A percentile compares a stretch with the other conserved stretches of the same genome.
These are phyloP conservation scores for Taphrina confusa DNA, from an alignment of 1,139 yeast genomes.

Conservation along the genomic window DNA sequence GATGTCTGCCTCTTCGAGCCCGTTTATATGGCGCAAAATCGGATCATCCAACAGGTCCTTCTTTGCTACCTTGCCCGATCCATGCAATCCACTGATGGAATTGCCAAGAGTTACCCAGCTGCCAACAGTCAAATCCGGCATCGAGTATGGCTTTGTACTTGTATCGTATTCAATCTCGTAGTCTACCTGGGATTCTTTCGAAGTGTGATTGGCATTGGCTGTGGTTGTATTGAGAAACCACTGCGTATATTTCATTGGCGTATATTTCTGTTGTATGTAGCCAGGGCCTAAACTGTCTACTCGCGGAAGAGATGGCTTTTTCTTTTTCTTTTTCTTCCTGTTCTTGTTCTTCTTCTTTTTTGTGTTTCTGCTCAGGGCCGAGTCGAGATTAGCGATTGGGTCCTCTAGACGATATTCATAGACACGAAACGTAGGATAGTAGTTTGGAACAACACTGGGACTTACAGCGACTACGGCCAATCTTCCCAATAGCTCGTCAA, in stretches of 20 bases:
- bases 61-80: constrained; percentile 8
- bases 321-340: constrained; percentile 42
- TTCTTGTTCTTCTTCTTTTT: constrained; percentile 43
- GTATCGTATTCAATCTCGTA: constrained; percentile 67
- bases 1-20: neutral
- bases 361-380: constrained; percentile 36
- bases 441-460: constrained; percentile 81
- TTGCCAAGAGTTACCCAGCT: constrained; percentile 23
- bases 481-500: constrained; percentile 52
- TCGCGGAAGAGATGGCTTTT: constrained; percentile 45
- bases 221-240: constrained; percentile 65
- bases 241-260: constrained; percentile 72
- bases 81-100: constrained; percentile 28
- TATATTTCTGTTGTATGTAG: constrained; percentile 64
- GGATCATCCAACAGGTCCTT: neutral
- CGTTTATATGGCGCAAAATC: neutral
- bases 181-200: constrained; percentile 45
- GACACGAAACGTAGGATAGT: constrained; percentile 75
- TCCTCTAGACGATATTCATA: constrained; percentile 63
- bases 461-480: constrained; percentile 70
- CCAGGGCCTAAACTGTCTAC: constrained; percentile 77
- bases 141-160: constrained; percentile 57
- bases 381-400: constrained; percentile 43
- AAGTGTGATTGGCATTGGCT: constrained; percentile 54
- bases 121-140: constrained; percentile 58